phyloP scores from a whole-genome alignment of 2,329 filamentous ascomycete species.

The Byssothecium circinans region DNA sequence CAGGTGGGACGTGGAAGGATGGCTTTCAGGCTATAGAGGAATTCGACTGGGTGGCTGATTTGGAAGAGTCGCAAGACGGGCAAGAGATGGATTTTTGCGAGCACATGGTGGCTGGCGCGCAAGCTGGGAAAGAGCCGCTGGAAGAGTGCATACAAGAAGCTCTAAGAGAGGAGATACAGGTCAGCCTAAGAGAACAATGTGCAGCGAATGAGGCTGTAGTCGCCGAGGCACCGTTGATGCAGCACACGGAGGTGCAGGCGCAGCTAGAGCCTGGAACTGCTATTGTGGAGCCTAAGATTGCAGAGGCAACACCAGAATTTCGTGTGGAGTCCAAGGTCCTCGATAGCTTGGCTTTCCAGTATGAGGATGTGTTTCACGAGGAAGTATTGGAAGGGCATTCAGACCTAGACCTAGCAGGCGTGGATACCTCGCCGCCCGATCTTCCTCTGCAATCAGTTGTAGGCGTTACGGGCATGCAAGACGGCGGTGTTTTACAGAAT shows the following conservation, averaged over 20 bases:
- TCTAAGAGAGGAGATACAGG: no score
- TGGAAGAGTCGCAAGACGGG: background rate
- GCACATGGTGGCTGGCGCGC: background rate
- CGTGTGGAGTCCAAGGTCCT: background rate
- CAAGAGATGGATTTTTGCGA: background rate
- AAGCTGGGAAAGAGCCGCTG: background rate
- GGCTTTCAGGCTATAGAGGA: constrained; percentile 24
- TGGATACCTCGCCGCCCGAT: background rate
- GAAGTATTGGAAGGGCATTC: background rate
- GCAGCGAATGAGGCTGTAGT: no score
- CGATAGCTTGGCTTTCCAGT: background rate
- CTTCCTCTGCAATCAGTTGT: background rate
- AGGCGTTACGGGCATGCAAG: no score
- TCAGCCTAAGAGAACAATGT: no score
- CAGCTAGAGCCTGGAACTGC: background rate
- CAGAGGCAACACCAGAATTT: background rate
- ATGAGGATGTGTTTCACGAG: background rate
- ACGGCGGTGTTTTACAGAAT: no score
- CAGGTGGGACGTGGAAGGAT: constrained; percentile 20
- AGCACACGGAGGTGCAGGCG: background rate
- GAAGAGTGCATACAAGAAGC: background rate
- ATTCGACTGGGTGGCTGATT: constrained; percentile 23
- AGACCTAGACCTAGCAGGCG: background rate
- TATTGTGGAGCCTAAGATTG: background rate
- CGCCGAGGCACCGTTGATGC: background rate